Conservation (phyloP, 805 yeast genomes). For the Candida pseudofarinosa region DNA sequence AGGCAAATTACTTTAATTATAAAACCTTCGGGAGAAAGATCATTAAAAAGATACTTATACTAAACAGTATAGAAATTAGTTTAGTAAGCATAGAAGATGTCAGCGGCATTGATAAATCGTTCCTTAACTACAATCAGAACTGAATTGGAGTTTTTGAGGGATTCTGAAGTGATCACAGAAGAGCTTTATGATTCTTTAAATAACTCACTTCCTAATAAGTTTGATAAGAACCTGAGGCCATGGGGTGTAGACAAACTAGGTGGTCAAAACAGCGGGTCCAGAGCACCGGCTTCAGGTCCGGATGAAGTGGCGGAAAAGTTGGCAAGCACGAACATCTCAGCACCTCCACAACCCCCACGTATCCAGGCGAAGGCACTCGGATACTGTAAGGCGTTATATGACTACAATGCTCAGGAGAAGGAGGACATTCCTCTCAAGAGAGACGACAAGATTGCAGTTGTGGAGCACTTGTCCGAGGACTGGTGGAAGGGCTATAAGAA, state of each 20-base stretch:
- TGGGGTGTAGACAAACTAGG: slow-evolving; percentile 37
- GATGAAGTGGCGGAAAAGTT: slow-evolving; percentile 5
- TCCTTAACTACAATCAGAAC: slow-evolving; percentile 70
- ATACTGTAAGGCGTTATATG: slow-evolving; percentile 65
- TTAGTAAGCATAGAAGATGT: slow-evolving; percentile 22
- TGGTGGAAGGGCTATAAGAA: slow-evolving; percentile 82
- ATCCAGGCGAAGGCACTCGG: slow-evolving; percentile 23
- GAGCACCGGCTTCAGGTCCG: not conserved
- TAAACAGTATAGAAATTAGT: too few species aligned
- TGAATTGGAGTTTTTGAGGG: slow-evolving; percentile 76
- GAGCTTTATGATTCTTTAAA: slow-evolving; percentile 49
- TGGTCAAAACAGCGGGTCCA: not conserved
- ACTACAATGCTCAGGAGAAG: slow-evolving; percentile 66
- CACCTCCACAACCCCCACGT: slow-evolving; percentile 16
- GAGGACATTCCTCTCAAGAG: slow-evolving; percentile 63
- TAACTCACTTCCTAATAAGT: slow-evolving; percentile 53
- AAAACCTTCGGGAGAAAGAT: too few species aligned
- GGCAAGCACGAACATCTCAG: slow-evolving; percentile 15
- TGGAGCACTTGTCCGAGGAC: slow-evolving; percentile 72
- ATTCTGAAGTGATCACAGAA: slow-evolving; percentile 66
- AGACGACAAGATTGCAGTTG: slow-evolving; percentile 68
- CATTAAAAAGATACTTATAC: too few species aligned
- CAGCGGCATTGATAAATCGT: slow-evolving; percentile 66
- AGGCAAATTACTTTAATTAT: too few species aligned
- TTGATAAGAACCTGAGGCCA: slow-evolving; percentile 48